phyloP scores from a whole-genome alignment of 305 asterid species.

The Fraxinus baroniana region DNA sequence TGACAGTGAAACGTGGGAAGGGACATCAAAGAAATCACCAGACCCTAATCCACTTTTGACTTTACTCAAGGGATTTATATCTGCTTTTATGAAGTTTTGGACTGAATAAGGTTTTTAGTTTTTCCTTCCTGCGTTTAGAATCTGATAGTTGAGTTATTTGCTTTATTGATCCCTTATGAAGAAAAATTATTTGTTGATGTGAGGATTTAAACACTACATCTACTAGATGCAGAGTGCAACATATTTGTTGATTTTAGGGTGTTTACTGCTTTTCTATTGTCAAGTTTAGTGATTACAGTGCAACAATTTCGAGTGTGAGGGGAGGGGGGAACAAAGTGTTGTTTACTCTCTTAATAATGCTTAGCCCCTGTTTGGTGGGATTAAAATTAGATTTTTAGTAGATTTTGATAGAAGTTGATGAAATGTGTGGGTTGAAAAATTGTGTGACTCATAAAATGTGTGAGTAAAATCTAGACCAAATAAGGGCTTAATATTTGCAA shows the following conservation, averaged over 20 bases:
- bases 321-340: background rate
- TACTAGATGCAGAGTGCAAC: background rate
- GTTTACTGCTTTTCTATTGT: background rate
- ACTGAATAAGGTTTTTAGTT: conserved; percentile 39
- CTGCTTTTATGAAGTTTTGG: conserved; percentile 68
- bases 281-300: background rate
- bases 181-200: background rate
- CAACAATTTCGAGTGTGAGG: too few relatives aligned
- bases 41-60: conserved; percentile 57
- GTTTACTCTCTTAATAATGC: background rate
- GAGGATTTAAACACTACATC: background rate
- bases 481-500: background rate
- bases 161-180: background rate
- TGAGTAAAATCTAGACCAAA: too few relatives aligned
- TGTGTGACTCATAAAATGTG: too few relatives aligned
- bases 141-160: background rate
- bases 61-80: conserved; percentile 50
- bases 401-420: too few relatives aligned
- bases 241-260: background rate
- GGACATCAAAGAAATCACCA: conserved; percentile 45
- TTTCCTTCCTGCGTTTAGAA: background rate
- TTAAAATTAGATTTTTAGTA: too few relatives aligned
- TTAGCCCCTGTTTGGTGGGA: too few relatives aligned
- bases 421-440: too few relatives aligned
- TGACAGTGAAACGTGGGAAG: conserved; percentile 61